Percentiles rank a stretch among this genome's conserved stretches.
These are phyloP conservation scores for Xerophyta viscosa DNA, from an alignment of 106 monocot species.

Conservation along the genomic window DNA sequence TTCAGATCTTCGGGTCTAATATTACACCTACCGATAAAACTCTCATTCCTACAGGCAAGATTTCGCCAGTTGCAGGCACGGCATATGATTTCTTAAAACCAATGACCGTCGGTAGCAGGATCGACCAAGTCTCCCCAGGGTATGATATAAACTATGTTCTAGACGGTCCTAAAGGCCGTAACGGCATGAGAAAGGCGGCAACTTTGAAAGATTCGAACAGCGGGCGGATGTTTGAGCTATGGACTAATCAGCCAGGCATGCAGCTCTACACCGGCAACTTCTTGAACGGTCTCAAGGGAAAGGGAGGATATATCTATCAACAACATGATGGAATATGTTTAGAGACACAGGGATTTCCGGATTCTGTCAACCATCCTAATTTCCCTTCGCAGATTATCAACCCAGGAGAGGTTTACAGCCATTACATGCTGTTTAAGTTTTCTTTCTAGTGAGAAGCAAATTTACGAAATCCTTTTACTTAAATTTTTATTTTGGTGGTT, in stretches of 20 bases:
- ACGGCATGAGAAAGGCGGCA: conserved; percentile 60
- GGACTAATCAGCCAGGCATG: conserved; percentile 64
- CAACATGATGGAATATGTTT: conserved; percentile 46
- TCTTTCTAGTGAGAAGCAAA: conserved; percentile 17
- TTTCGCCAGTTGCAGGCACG: conserved; percentile 21
- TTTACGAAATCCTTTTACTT: too few relatives aligned
- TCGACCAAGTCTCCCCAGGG: conserved; percentile 27
- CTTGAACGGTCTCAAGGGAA: conserved; percentile 40
- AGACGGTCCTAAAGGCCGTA: conserved; percentile 7
- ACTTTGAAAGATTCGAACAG: conserved; percentile 28
- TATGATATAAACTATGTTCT: conserved; percentile 83
- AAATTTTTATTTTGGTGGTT: too few relatives aligned
- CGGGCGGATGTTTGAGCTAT: conserved; percentile 55
- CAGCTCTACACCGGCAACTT: conserved; percentile 78
- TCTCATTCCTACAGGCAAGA: conserved; percentile 37
- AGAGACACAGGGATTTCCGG: conserved; percentile 83
- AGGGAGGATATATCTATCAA: conserved; percentile 38
- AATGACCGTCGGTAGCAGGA: conserved; percentile 25
- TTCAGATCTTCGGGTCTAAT: conserved; percentile 54
- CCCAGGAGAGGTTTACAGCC: conserved; percentile 55
- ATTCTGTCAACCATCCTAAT: conserved; percentile 60
- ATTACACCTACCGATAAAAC: conserved; percentile 28
- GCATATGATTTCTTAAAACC: conserved; percentile 42
- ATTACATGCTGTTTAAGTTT: conserved; percentile 71
- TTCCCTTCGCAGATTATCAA: conserved; percentile 72